Percentiles rank a stretch among this genome's conserved stretches.
Conservation (phyloP, 1,139 yeast genomes). For the Saccharomyces hybrid region DNA sequence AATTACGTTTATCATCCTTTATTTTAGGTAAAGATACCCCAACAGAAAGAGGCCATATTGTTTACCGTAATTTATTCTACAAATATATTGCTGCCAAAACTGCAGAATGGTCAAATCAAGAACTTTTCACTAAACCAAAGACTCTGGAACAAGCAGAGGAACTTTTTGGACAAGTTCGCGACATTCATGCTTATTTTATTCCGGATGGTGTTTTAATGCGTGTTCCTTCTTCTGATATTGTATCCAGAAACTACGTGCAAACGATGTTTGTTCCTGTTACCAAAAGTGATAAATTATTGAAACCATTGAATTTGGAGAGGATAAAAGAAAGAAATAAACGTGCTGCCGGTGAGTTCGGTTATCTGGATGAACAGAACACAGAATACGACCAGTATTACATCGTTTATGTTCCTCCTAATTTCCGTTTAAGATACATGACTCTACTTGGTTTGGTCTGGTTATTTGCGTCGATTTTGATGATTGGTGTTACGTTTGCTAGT, state of each 20-base stretch:
- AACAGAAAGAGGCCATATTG: slow-evolving; percentile 64
- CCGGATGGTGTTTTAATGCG: slow-evolving; percentile 78
- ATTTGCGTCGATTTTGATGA: slow-evolving; percentile 50
- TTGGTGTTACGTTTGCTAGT: slow-evolving; percentile 24
- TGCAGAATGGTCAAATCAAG: slow-evolving; percentile 42
- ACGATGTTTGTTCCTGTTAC: slow-evolving; percentile 76
- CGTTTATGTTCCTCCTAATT: slow-evolving; percentile 81
- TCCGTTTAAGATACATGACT: slow-evolving; percentile 49
- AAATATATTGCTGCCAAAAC: slow-evolving; percentile 33
- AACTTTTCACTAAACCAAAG: slow-evolving; percentile 49
- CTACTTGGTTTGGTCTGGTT: slow-evolving; percentile 62
- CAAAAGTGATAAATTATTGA: slow-evolving; percentile 60
- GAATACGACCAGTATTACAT: slow-evolving; percentile 57
- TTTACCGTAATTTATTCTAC: slow-evolving; percentile 48
- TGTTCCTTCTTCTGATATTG: slow-evolving; percentile 78
- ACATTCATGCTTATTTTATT: slow-evolving; percentile 47
- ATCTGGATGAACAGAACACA: slow-evolving; percentile 43
- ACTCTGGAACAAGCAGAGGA: slow-evolving; percentile 41
- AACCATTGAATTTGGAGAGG: slow-evolving; percentile 35
- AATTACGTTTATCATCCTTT: slow-evolving; percentile 69
- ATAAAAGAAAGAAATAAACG: slow-evolving; percentile 31
- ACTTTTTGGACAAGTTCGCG: slow-evolving; percentile 39
- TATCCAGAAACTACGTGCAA: slow-evolving; percentile 56
- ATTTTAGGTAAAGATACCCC: slow-evolving; percentile 62
- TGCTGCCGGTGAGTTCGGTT: slow-evolving; percentile 42